Base-by-base conservation (phyloP, 192 early-diverging fungal genomes). In the Linnemannia zychae region DNA sequence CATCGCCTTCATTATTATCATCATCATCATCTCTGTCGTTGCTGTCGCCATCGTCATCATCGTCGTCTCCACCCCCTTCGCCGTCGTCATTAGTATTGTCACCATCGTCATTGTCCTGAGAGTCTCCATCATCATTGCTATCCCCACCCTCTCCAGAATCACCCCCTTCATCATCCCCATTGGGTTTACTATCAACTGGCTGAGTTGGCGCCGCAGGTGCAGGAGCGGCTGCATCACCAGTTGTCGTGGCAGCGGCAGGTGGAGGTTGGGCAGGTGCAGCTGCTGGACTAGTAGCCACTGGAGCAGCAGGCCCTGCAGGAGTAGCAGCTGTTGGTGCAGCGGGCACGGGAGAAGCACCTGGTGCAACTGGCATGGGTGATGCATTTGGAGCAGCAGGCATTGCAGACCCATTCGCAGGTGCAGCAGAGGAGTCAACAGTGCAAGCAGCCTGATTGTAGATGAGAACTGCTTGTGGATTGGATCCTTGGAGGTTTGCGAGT, bases 401-500 rank as follows among this genome's bases (percentile, higher is more conserved):
- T 1, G 22, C 7, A 57, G 53, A n/a, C 53, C 53, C n/a, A 57
- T 7, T n/a, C 57, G 28, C 28, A n/a, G 57, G 57, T 31, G 12
- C 57, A 9, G 57, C 24, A 28, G 57, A 12, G 15, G 28, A 13
- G 24, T 31, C 13, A 28, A 63, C 24, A 31, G 28, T 37, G 20
- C 77, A 84, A 0, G 82, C 60, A 6, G 72, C 37, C 36, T 84
- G 77, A 52, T 85, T 85, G 33, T 85, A 85, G 46, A 85, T 48
- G 4, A 85, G 53, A 13, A 85, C 67, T 1, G 82, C 82, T 17
- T 85, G 82, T 49, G 82, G 82, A 44, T 85, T 85, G 6, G 82
- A 85, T 0, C 15, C 46, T 31, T 85, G 67, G 1, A 85, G 48
- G 31, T 85, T 85, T 20, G 77, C 67, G 18, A 79, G 72, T 37